These are phyloP conservation scores for Phytophthora sp. DNA, from an alignment of 352 stramenopile species.

Conservation along the genomic window DNA sequence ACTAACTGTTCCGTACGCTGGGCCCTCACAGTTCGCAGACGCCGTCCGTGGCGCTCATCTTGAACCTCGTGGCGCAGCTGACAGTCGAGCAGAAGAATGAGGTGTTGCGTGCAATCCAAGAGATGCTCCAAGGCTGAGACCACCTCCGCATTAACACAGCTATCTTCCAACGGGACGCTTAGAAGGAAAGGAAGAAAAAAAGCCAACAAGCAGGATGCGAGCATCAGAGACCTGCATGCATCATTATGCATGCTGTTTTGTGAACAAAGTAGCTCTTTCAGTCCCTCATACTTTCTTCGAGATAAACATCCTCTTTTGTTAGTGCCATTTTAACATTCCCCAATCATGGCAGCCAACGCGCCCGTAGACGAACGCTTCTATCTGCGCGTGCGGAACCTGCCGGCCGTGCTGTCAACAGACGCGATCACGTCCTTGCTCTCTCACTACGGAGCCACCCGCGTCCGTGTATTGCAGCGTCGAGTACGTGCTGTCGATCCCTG, in stretches of 20 bases:
- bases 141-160: conserved; percentile 3
- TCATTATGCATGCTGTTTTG: background rate
- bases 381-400: conserved; percentile 69
- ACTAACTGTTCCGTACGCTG: no score
- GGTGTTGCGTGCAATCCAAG: conserved; percentile 68
- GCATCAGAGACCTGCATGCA: background rate
- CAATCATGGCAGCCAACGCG: background rate
- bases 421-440: conserved; percentile 62
- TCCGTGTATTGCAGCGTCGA: conserved; percentile 49
- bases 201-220: background rate
- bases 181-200: conserved; percentile 15
- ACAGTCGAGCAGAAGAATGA: conserved; percentile 74
- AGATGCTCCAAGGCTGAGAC: conserved; percentile 55
- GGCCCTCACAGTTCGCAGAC: conserved; percentile 67
- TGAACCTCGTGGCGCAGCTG: conserved; percentile 76
- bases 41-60: conserved; percentile 71
- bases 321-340: background rate
- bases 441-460: conserved; percentile 60
- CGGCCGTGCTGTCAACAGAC: conserved; percentile 54
- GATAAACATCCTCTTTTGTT: background rate
- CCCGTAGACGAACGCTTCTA: conserved; percentile 24
- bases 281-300: conserved; percentile 13
- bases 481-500: conserved; percentile 18
- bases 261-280: background rate
- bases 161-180: conserved; percentile 11